phyloP scores from a whole-genome alignment of 1,284 basidiomycete species.

The Fomitopsis betulina region DNA sequence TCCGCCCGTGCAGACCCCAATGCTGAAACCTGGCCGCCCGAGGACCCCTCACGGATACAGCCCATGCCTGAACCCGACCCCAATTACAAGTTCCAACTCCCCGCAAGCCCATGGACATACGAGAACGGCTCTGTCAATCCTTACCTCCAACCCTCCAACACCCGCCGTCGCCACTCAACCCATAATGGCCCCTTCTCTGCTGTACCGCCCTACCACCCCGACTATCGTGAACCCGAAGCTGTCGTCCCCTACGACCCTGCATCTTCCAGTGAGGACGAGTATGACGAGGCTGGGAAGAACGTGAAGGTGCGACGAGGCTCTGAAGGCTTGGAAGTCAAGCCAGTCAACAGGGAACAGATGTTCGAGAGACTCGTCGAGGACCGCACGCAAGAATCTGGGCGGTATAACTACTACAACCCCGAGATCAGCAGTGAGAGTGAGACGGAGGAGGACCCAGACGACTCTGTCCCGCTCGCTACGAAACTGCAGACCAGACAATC shows the following conservation, averaged over 20 bases:
- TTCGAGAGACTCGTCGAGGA: conserved; percentile 50
- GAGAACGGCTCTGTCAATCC: conserved; percentile 75
- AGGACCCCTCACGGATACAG: conserved; percentile 41
- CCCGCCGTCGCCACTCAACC: conserved; percentile 21
- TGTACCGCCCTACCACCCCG: conserved; percentile 72
- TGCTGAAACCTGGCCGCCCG: conserved; percentile 50
- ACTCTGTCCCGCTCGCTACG: conserved; percentile 23
- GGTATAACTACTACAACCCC: conserved; percentile 61
- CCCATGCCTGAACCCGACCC: conserved; percentile 26
- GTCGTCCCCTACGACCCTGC: conserved; percentile 26
- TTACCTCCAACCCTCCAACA: conserved; percentile 58
- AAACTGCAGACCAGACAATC: conserved; percentile 16
- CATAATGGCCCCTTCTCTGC: conserved; percentile 35
- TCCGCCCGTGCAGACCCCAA: conserved; percentile 13
- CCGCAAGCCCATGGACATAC: conserved; percentile 79
- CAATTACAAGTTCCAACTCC: conserved; percentile 41
- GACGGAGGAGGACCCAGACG: conserved; percentile 24
- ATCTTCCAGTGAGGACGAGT: conserved; percentile 28
- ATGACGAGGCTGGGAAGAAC: conserved; percentile 29
- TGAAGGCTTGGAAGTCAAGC: conserved; percentile 72
- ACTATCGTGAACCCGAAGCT: conserved; percentile 43
- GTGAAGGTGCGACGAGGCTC: conserved; percentile 58
- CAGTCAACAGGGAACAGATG: conserved; percentile 56
- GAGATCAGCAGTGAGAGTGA: conserved; percentile 35
- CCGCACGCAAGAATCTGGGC: conserved; percentile 46